Percentiles rank a stretch among this genome's conserved stretches.
Evolutionary conservation across 345 rosid species (phyloP).

Genomic region (Lenwebbia sp.): DNA sequence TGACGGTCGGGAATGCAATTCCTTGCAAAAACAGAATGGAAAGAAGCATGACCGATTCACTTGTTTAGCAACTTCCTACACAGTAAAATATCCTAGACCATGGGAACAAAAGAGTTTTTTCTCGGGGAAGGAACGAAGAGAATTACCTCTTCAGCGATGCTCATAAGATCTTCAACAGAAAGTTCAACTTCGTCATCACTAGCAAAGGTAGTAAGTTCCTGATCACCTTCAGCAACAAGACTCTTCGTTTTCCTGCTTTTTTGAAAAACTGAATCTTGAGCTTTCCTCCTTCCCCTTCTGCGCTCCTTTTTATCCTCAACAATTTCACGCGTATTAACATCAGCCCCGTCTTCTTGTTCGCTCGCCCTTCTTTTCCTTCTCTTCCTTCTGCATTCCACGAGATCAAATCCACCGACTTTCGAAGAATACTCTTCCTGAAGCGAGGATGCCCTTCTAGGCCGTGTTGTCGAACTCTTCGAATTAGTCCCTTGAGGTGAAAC

Average conservation of each 20-base stretch:
- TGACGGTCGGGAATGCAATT: neutral
- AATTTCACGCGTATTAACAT: neutral
- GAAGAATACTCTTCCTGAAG: neutral
- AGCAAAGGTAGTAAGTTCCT: neutral
- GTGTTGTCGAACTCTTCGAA: neutral
- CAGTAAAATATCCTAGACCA: neutral
- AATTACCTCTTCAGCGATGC: slow-evolving; percentile 45
- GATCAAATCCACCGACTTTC: neutral
- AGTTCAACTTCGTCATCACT: slow-evolving; percentile 11
- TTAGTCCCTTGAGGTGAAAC: neutral
- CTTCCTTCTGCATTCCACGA: neutral
- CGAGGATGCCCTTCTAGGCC: neutral
- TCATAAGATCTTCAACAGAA: slow-evolving; percentile 37
- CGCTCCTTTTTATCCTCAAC: neutral
- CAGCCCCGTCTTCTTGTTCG: neutral
- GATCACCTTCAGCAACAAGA: neutral
- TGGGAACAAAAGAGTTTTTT: neutral
- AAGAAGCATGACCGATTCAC: neutral
- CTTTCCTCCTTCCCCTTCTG: neutral
- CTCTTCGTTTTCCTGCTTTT: slow-evolving; percentile 5
- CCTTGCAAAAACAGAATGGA: neutral
- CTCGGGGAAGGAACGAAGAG: neutral
- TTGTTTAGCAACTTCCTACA: neutral
- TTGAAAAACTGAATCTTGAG: neutral
- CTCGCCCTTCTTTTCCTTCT: neutral